A percentile compares a stretch with the other conserved stretches of the same genome.
Evolutionary conservation across 2,329 filamentous ascomycete species (phyloP).

Genomic region (Botrytis paeoniae): DNA sequence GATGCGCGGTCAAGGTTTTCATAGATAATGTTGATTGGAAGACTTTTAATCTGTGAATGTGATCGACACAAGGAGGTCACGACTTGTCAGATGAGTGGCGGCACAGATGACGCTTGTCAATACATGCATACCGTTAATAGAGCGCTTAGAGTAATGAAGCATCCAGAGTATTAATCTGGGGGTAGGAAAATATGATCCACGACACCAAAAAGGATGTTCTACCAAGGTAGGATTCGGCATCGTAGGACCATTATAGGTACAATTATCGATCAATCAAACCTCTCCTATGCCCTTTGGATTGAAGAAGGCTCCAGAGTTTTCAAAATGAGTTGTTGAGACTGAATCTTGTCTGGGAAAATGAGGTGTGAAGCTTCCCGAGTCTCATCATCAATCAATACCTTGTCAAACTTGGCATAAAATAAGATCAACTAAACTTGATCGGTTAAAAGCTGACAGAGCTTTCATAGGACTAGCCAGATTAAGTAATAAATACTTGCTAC

Average conservation of each 20-base stretch:
- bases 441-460: not conserved
- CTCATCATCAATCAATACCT: conserved; percentile 10
- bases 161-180: not conserved
- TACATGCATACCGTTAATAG: not conserved
- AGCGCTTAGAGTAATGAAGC: conserved; percentile 3
- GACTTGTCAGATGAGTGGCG: conserved; percentile 4
- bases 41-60: not conserved
- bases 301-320: not conserved
- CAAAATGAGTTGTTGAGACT: conserved; percentile 1
- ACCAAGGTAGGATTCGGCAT: not conserved
- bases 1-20: not conserved
- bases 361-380: conserved; percentile 18
- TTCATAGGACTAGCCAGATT: not conserved
- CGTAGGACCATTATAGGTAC: not conserved
- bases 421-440: not conserved
- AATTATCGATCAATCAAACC: not conserved
- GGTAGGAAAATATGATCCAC: not conserved
- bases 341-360: conserved; percentile 10
- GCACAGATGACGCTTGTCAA: conserved; percentile 2
- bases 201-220: not conserved
- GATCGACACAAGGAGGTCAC: conserved; percentile 12
- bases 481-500: not conserved
- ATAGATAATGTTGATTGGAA: not conserved
- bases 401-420: conserved; percentile 4
- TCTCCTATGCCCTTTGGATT: not conserved